phyloP scores from a whole-genome alignment of 116 monocot genomes.

The Phalaenopsis hybrid region DNA sequence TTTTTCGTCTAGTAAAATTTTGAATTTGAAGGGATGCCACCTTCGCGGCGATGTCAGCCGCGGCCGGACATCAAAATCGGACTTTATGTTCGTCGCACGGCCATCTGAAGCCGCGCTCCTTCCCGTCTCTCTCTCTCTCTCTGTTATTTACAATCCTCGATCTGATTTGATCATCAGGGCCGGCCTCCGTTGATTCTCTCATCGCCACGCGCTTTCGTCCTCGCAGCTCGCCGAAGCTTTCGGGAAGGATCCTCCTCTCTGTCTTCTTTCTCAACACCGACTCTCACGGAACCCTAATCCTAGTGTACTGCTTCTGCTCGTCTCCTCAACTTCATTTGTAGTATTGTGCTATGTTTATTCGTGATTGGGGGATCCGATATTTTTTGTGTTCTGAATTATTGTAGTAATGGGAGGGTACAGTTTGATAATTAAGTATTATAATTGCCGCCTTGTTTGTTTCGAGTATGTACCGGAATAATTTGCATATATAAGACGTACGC shows the following conservation, averaged over 20 bases:
- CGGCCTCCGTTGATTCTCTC: too few species aligned
- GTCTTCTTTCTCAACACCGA: not conserved
- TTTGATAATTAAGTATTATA: too few species aligned
- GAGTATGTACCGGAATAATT: too few species aligned
- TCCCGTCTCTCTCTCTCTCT: not conserved
- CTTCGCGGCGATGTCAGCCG: not conserved
- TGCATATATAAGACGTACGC: too few species aligned
- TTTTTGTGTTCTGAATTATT: too few species aligned
- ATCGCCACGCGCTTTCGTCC: not conserved
- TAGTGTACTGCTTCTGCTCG: not conserved
- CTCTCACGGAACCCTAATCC: not conserved
- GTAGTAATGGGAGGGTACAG: too few species aligned
- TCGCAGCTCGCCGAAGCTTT: not conserved
- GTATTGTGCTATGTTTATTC: not conserved
- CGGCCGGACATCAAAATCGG: slow-evolving; percentile 1
- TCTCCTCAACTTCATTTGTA: not conserved
- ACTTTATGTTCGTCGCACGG: not conserved
- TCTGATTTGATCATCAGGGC: not conserved
- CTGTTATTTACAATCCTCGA: not conserved
- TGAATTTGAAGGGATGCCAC: not conserved
- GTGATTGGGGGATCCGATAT: too few species aligned
- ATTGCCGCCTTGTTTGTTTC: too few species aligned
- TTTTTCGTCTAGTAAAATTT: too few species aligned
- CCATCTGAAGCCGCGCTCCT: not conserved
- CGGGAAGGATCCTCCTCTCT: not conserved